Base-by-base conservation (phyloP, 495 filamentous ascomycete species). In the Aspergillus affinis region DNA sequence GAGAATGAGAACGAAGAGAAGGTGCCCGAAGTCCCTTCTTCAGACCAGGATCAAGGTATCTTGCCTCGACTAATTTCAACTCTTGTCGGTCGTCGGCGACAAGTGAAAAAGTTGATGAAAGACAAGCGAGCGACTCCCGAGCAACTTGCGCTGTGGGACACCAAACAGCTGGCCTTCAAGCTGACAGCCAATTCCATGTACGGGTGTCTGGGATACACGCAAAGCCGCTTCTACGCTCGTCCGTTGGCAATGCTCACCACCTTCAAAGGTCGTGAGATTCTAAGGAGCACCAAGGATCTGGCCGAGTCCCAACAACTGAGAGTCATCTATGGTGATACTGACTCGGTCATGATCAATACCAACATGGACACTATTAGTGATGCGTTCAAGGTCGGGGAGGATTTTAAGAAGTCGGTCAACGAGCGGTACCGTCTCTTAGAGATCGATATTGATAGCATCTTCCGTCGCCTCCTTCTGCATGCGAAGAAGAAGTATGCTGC, bases 401-500 rank as follows among this genome's bases (percentile, higher is more conserved):
- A 91, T 51, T 90, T 91, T 73, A 90, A 90, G 75, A 81, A 80
- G 61, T 78, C 82, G 15, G 88, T 98, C 73, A 98, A 98, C 67
- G 90, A 96, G 55, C 86, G 86, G 47, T 98, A 98, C 73, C 88
- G 81, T 64, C 82, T 94, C 13, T 78, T 98, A 17, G 94, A 98
- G 68, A 98, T 98, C 63, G 94, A 98, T 67, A 97, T 98, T 55
- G 94, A 98, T 72, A 98, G 98, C 63, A 84, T 97, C 61, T 98
- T 98, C 83, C 87, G 93, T 59, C 86, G 94, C 51, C 86, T 98
- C 50, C 78, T 98, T 30, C 79, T 98, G 41, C 94, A 97, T 72
- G 93, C 95, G 45, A 98, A 98, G 82, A 98, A 98, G 82, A 98
- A 98, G 81, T 98, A 98, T 71, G 94, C 94, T 15, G 94, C 94